Base-by-base conservation (phyloP, 129 eudicot genomes). In the Deinandra increscens region DNA sequence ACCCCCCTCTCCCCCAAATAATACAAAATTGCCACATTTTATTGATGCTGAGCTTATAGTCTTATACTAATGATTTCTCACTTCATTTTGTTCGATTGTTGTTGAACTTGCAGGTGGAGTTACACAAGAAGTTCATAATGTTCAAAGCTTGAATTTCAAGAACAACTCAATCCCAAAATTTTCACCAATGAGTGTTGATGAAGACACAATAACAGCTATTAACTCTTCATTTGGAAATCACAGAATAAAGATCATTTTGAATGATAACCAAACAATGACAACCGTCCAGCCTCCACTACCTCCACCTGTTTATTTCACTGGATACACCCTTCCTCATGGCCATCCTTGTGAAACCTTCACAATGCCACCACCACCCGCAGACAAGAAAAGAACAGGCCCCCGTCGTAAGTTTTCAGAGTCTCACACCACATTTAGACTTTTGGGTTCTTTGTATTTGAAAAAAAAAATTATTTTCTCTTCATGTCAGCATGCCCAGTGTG, bases 401-500 rank as follows among this genome's bases (percentile, higher is more conserved):
- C 91, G 97, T 22, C 94, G 90, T 85, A 72, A 76, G 90, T 68
- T 79, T 74, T 73, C 61, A 74, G 22, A 54, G 9, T 43, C 9
- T 46, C 51, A 67, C 43, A 36, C 41, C 46, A 41, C 46, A 48
- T 60, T 49, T 58, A 26, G 6, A n/a, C 3, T 33, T 19, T 37
- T 56, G n/a, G n/a, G n/a, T n/a, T n/a, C 2, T 43, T 7, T 58
- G 19, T 2, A 26, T 7, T 13, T 4, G 17, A 17, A 5, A 14
- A 43, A 18, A n/a, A n/a, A 12, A n/a, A 22, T 46, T 58, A 6
- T 42, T 72, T 81, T 69, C 51, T 6, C 10, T 62, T 23, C 76
- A 69, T 60, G 15, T 66, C 89, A 94, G 99, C 96, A 14, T 94
- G 99, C 69, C 99, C 99, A 6, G 99, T 94, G 12, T 94, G 99